Conservation (phyloP, 2,329 filamentous ascomycete species). For the Lachnellula cervina region DNA sequence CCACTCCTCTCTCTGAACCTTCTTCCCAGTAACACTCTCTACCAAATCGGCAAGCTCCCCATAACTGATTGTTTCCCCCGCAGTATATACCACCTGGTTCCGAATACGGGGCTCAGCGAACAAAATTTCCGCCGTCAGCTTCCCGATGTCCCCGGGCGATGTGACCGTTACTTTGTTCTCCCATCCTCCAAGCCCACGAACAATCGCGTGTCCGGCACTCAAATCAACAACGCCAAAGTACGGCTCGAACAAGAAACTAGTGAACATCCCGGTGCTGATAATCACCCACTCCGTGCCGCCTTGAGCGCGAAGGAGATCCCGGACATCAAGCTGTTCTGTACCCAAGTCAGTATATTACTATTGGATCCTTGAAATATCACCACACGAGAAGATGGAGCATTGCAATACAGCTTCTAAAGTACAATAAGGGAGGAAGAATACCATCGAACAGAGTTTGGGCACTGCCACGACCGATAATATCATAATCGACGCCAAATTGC, state of each 20-base stretch:
- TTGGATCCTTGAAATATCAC: too few species aligned
- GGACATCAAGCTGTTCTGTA: constrained; percentile 53
- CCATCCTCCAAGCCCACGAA: constrained; percentile 57
- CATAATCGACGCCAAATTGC: constrained; percentile 73
- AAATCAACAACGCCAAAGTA: constrained; percentile 60
- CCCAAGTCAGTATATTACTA: too few species aligned
- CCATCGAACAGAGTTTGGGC: constrained; percentile 61
- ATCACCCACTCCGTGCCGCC: constrained; percentile 52
- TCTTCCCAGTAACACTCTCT: constrained; percentile 37
- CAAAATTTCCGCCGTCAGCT: constrained; percentile 52
- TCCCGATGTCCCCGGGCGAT: constrained; percentile 58
- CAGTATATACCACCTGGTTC: constrained; percentile 48
- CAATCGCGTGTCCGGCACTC: constrained; percentile 40
- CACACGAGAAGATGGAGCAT: too few species aligned
- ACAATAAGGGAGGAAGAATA: too few species aligned
- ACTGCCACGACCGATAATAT: constrained; percentile 53
- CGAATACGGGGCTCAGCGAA: constrained; percentile 35
- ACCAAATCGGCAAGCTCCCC: constrained; percentile 33
- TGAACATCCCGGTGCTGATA: constrained; percentile 66
- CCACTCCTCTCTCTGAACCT: constrained; percentile 48
- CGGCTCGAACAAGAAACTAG: constrained; percentile 61
- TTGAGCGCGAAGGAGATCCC: constrained; percentile 47
- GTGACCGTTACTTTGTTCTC: constrained; percentile 59
- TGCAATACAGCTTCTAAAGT: too few species aligned
- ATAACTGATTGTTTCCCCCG: constrained; percentile 60